phyloP scores from a whole-genome alignment of 129 eudicot genomes.

The Flaveria ramosissima region DNA sequence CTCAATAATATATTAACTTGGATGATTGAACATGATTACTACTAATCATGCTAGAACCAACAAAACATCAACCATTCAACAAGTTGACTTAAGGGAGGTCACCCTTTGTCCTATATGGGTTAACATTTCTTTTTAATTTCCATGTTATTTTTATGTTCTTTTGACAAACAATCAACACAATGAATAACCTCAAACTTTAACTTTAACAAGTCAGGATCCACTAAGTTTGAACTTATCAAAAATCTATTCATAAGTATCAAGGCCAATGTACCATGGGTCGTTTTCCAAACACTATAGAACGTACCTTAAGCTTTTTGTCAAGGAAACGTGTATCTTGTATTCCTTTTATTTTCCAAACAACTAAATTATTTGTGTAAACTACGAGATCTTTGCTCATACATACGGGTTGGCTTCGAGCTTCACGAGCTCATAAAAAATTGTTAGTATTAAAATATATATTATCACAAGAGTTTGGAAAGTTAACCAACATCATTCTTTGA shows the following conservation, averaged over 20 bases:
- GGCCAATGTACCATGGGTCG: neutral
- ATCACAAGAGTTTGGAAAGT: neutral
- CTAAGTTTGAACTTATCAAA: neutral
- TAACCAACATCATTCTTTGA: neutral
- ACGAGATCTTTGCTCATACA: neutral
- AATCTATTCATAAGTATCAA: neutral
- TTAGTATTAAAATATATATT: neutral
- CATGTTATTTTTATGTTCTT: conserved; percentile 4
- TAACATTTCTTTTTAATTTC: neutral
- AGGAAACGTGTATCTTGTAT: neutral
- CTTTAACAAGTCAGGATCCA: conserved; percentile 15
- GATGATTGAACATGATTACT: neutral
- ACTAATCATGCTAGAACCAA: neutral
- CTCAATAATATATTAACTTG: neutral
- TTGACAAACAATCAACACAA: conserved; percentile 7
- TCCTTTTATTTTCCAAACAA: neutral
- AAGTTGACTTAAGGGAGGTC: conserved; percentile 10
- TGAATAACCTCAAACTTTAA: conserved; percentile 11
- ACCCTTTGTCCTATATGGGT: neutral
- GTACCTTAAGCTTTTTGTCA: neutral
- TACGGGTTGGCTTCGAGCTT: too few species aligned
- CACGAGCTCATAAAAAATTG: neutral
- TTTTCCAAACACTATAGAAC: conserved; percentile 1
- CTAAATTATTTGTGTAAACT: neutral
- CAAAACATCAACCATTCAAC: neutral